Percentiles rank a stretch among this genome's conserved stretches.
These are phyloP conservation scores for Alternaria alternata DNA, from an alignment of 2,329 filamentous ascomycete species.

Conservation along the genomic window DNA sequence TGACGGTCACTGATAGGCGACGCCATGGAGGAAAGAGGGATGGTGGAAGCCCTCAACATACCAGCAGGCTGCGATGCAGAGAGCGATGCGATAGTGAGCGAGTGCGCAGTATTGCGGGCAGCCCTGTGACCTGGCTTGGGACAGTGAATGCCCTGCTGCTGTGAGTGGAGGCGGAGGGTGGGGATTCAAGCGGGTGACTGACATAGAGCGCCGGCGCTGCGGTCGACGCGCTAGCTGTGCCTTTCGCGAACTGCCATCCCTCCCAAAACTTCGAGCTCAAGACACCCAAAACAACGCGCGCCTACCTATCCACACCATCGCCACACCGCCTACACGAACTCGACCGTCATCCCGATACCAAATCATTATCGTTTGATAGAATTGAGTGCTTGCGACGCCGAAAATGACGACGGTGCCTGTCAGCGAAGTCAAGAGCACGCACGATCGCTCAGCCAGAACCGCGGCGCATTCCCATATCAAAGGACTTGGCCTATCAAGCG, in stretches of 20 bases:
- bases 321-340: constrained; percentile 1
- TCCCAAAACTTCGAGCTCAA: constrained; percentile 27
- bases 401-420: constrained; percentile 51
- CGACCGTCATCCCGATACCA: not conserved
- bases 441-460: constrained; percentile 82
- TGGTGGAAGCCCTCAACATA: not conserved
- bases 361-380: not conserved
- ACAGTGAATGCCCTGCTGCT: constrained; percentile 11
- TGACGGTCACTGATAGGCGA: constrained; percentile 12
- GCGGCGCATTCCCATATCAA: constrained; percentile 98
- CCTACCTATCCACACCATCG: constrained; percentile 12
- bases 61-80: not conserved
- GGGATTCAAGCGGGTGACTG: constrained; percentile 18
- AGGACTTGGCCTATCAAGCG: constrained; percentile 81
- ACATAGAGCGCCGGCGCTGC: constrained; percentile 14
- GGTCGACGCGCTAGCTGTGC: constrained; percentile 22
- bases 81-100: not conserved
- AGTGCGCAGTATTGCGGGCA: not conserved
- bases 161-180: constrained; percentile 23
- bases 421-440: constrained; percentile 92
- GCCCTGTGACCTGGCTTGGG: not conserved
- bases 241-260: constrained; percentile 19
- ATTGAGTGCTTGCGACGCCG: constrained; percentile 24
- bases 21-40: constrained; percentile 11
- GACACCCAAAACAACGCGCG: constrained; percentile 22